phyloP scores from a whole-genome alignment of 2,329 filamentous ascomycete genomes.

The Apiospora rasikravindrae region DNA sequence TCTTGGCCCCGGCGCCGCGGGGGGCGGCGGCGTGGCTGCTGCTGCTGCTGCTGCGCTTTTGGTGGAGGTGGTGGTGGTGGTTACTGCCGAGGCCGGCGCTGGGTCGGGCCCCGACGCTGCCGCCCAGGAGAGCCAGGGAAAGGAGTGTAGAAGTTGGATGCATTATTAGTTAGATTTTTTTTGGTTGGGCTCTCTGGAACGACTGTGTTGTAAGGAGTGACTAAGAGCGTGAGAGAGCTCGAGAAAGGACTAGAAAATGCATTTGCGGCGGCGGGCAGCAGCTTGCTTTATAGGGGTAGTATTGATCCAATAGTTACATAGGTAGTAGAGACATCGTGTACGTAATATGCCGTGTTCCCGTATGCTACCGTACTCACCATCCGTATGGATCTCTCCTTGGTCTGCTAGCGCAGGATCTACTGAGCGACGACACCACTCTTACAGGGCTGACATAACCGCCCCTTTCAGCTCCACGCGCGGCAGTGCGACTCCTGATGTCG shows the following conservation, averaged over 20 bases:
- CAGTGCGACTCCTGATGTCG: background rate
- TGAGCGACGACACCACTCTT: background rate
- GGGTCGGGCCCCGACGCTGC: conserved; percentile 39
- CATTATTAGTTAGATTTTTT: background rate
- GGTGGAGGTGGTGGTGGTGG: background rate
- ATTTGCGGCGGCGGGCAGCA: too few relatives aligned
- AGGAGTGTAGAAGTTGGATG: background rate
- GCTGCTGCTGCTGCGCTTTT: background rate
- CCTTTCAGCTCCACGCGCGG: background rate
- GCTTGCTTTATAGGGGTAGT: background rate
- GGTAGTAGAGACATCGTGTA: too few relatives aligned
- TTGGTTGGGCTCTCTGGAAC: too few relatives aligned
- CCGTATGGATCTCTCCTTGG: background rate
- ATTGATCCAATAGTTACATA: too few relatives aligned
- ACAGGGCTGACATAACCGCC: background rate
- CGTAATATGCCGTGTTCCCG: background rate
- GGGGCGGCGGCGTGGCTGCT: background rate
- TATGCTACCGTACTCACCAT: background rate
- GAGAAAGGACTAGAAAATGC: background rate
- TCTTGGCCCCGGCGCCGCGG: conserved; percentile 9
- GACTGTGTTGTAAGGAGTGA: background rate
- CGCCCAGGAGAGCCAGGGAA: background rate
- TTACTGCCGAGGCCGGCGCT: conserved; percentile 54
- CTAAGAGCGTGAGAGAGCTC: background rate
- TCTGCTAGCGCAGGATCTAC: background rate